Evolutionary conservation across 805 yeast species (phyloP), one percentile per base, ranked within the genome.

Genomic region (Clavispora asparagi): DNA sequence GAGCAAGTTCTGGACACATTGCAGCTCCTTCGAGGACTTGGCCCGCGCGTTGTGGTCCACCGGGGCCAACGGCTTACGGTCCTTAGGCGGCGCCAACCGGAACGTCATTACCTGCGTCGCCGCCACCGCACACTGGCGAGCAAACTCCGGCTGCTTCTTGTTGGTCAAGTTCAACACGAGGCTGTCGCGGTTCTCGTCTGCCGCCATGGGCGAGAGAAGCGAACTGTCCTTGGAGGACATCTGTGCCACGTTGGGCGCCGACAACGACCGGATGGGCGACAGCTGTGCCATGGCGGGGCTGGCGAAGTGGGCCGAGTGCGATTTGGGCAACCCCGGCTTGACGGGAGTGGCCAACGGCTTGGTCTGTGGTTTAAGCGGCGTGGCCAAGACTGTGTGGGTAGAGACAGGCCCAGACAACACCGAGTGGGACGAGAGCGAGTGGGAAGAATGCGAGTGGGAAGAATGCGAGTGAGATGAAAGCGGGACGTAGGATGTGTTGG

Each of bases 81-180:
- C 55, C 33, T 45, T 41, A 6, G 43, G 32, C 36, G 52, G 56
- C 25, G 46, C 46, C 43, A 50, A 49, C 42, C 49, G 48, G 48
- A 52, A 52, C 17, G 54, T 50, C 48, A 40, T 46, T 47, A 53
- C 50, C 48, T 48, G 56, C n/a, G 45, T 53, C 30, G 53, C 38
- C 16, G 53, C 56, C 29, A 45, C 35, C 7, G 51, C 51, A 26
- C 46, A 41, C 33, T 46, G 48, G 36, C 56, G 51, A 32, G 52
- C 55, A 26, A 53, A 53, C 39, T 49, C 56, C 14, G 56, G 56
- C 43, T 53, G 56, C 31, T 53, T 53, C 35, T 53, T 53, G 43
- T 51, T 51, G 49, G 53, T 53, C 47, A 53, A 46, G 42, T 44
- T 53, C 52, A 53, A 41, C 40, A 53, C 56, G 16, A 51, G 54